These are phyloP conservation scores for Lactifluus echinatus DNA, from an alignment of 768 basidiomycete species.

Conservation along the genomic window DNA sequence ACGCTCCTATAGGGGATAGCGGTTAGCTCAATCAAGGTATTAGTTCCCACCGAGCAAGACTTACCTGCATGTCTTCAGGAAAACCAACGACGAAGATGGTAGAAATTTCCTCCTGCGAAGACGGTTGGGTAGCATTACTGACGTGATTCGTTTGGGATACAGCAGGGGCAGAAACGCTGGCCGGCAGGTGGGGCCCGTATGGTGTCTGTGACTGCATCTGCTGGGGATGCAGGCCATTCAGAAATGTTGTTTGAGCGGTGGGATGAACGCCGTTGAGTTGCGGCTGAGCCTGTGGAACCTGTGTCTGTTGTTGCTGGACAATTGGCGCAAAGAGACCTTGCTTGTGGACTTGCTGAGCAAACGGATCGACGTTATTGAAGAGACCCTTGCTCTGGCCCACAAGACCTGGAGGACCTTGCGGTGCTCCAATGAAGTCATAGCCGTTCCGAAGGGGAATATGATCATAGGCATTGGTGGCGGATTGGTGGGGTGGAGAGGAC, in stretches of 20 bases:
- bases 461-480: constrained; percentile 17
- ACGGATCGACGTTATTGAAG: constrained; percentile 16
- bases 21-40: constrained; percentile 10
- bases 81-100: constrained; percentile 99
- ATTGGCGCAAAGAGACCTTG: constrained; percentile 26
- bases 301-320: constrained; percentile 30
- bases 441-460: constrained; percentile 10
- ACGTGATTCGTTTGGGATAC: constrained; percentile 21
- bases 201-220: constrained; percentile 61
- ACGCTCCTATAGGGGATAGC: constrained; percentile 59
- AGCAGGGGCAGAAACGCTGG: constrained; percentile 30
- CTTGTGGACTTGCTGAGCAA: constrained; percentile 19
- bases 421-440: constrained; percentile 15
- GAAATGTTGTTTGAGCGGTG: constrained; percentile 28
- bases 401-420: constrained; percentile 11
- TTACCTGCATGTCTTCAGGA: constrained; percentile 95
- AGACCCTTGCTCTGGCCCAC: constrained; percentile 15
- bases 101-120: constrained; percentile 76
- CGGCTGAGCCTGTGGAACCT: constrained; percentile 28
- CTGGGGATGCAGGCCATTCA: constrained; percentile 32
- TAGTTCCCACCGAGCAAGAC: constrained; percentile 23
- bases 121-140: constrained; percentile 25
- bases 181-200: constrained; percentile 58
- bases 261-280: constrained; percentile 28
- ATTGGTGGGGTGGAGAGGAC: constrained; percentile 18